phyloP scores from a whole-genome alignment of 805 yeast species.

The Ogataea pignaliae region DNA sequence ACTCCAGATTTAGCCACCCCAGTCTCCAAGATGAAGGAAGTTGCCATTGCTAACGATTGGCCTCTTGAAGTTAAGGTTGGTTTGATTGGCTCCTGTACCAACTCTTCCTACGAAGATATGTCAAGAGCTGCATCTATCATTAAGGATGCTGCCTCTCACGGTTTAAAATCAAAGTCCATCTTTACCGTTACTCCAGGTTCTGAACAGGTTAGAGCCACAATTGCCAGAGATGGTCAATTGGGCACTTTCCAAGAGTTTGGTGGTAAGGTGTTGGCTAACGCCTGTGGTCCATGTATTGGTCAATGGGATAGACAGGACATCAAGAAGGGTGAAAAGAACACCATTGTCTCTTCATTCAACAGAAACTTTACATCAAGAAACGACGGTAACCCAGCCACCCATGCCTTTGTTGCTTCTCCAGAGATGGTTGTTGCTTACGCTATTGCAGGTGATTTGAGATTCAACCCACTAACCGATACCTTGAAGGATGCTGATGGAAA shows the following conservation, averaged over 20 bases:
- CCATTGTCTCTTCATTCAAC: slow-evolving; percentile 95
- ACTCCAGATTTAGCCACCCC: slow-evolving; percentile 98
- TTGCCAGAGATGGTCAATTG: slow-evolving; percentile 90
- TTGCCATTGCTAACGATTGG: slow-evolving; percentile 74
- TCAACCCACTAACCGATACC: slow-evolving; percentile 88
- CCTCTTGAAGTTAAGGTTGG: slow-evolving; percentile 87
- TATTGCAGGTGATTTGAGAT: slow-evolving; percentile 87
- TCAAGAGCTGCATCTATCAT: slow-evolving; percentile 90
- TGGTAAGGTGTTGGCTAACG: slow-evolving; percentile 90
- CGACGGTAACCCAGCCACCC: slow-evolving; percentile 96
- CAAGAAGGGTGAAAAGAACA: slow-evolving; percentile 58
- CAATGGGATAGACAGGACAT: slow-evolving; percentile 97
- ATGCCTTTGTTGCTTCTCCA: slow-evolving; percentile 98
- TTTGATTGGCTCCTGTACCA: slow-evolving; percentile 96
- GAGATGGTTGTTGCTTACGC: slow-evolving; percentile 97
- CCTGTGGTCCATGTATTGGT: slow-evolving; percentile 99
- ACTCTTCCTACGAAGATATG: slow-evolving; percentile 98
- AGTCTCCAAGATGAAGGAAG: slow-evolving; percentile 71
- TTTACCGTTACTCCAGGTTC: slow-evolving; percentile 98
- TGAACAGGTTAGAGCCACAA: slow-evolving; percentile 95
- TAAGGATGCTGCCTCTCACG: slow-evolving; percentile 79
- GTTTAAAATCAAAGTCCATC: slow-evolving; percentile 85
- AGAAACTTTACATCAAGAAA: slow-evolving; percentile 97
- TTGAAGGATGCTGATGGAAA: slow-evolving; percentile 67
- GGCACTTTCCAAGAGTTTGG: slow-evolving; percentile 80